These are phyloP conservation scores for Dothideomycetes sp. DNA, from an alignment of 2,329 filamentous ascomycete genomes.

Conservation along the genomic window DNA sequence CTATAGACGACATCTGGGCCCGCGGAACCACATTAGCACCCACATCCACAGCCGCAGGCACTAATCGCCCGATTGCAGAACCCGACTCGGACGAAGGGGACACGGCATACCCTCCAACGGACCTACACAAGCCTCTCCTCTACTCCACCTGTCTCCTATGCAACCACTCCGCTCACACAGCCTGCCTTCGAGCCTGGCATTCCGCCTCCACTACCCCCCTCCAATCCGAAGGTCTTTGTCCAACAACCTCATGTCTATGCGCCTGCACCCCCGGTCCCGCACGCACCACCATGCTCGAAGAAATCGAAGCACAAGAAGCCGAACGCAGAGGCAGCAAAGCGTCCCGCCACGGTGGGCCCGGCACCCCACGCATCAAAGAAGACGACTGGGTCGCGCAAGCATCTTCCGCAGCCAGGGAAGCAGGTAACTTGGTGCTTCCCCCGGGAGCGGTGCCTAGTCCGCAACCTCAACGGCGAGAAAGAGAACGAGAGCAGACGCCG, in stretches of 20 bases:
- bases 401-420: neutral
- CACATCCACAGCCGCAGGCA: no score
- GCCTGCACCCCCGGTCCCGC: constrained; percentile 5
- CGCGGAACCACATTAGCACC: no score
- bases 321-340: neutral
- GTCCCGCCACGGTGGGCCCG: neutral
- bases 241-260: constrained; percentile 5
- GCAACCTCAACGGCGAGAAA: no score
- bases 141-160: constrained; percentile 50
- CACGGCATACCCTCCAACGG: neutral
- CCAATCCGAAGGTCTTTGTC: neutral
- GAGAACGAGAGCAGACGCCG: no score
- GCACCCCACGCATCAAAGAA: neutral
- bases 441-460: neutral
- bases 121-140: constrained; percentile 23
- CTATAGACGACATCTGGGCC: neutral
- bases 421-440: neutral
- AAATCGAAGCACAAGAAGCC: neutral
- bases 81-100: neutral
- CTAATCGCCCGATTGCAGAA: no score
- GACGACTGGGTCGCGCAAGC: neutral
- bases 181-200: constrained; percentile 48
- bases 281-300: neutral
- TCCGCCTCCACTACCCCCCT: neutral
- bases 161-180: constrained; percentile 48